Conservation (phyloP, 2,329 filamentous ascomycete species). For the Fusarium odoratissimum region DNA sequence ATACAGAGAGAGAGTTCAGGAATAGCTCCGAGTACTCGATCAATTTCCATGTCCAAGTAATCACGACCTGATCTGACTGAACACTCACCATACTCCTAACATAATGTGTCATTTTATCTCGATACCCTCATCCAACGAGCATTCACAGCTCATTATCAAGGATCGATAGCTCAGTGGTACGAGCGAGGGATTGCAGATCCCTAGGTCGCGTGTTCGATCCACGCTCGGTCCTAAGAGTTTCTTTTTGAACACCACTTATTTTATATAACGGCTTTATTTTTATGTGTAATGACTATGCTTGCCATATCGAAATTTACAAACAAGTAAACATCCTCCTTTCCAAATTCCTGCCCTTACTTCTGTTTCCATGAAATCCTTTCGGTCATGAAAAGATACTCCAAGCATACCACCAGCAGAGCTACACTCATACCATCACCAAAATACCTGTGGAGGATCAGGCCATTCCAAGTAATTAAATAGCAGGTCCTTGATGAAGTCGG, state of each 20-base stretch:
- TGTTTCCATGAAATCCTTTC: fast-evolving
- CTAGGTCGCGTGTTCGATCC: constrained; percentile 42
- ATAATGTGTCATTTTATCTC: fast-evolving
- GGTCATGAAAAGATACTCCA: not conserved
- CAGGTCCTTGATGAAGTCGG: constrained; percentile 11
- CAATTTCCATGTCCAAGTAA: not conserved
- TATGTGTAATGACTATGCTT: not conserved
- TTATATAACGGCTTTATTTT: not conserved
- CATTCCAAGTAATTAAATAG: not conserved
- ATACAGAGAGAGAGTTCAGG: not conserved
- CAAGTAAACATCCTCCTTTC: too few species aligned
- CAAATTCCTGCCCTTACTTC: not conserved
- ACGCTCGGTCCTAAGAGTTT: constrained; percentile 27
- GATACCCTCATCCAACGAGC: not conserved
- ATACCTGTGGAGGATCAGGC: not conserved
- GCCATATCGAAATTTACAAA: fast-evolving
- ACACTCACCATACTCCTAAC: fast-evolving
- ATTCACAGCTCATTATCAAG: not conserved
- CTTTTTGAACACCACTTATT: not conserved
- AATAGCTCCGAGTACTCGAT: fast-evolving
- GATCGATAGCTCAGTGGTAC: constrained; percentile 42
- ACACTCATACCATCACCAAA: not conserved
- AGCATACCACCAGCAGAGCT: not conserved
- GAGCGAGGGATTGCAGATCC: constrained; percentile 42
- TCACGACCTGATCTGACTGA: too few species aligned